Evolutionary conservation across 768 basidiomycete genomes (phyloP), one percentile per base, ranked within the genome.

Genomic region (Termitomyces sp.): DNA sequence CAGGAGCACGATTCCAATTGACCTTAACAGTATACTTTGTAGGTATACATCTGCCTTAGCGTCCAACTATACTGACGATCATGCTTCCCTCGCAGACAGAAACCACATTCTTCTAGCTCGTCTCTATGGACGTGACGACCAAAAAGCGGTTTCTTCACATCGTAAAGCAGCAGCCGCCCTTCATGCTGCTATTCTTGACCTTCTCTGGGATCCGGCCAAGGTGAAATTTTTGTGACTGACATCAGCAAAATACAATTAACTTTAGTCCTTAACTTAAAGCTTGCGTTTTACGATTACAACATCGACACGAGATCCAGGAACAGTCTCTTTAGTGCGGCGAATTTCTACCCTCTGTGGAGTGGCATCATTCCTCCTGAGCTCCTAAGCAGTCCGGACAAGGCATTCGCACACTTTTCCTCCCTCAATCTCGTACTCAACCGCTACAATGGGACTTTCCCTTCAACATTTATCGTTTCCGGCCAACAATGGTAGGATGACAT

Each of bases 201-300:
- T 97, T 7, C 76, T 84, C 70, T 97, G 94, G 94, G 89, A 96
- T 66, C 62, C 83, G 0, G 70, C 75, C 7, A 90, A 89, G 72
- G 78, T 78, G 35, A 12, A 67, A 12, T 37, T 50, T 55, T 35
- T 11, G 41, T 7, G 12, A 33, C 10, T 5, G 23, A 35, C 28
- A 12, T 12, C 4, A 48, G 26, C 40, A 11, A 31, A 41, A 26
- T 54, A 23, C 23, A 23, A 26, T 35, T 40, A 23, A 19, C 17
- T 31, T 21, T 9, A 17, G 37, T 9, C 19, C n/a, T 40, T 19
- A 11, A 78, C 31, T 10, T 33, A 9, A 33, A 33, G 75, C 75
- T 92, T n/a, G 87, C 87, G 0, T 96, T 95, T 71, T 95, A 95
- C 64, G 94, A 96, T 70, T 97, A 89, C 72, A 91, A 93, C 68